phyloP scores from a whole-genome alignment of 1,139 yeast species.

The Zygoascus sp. region DNA sequence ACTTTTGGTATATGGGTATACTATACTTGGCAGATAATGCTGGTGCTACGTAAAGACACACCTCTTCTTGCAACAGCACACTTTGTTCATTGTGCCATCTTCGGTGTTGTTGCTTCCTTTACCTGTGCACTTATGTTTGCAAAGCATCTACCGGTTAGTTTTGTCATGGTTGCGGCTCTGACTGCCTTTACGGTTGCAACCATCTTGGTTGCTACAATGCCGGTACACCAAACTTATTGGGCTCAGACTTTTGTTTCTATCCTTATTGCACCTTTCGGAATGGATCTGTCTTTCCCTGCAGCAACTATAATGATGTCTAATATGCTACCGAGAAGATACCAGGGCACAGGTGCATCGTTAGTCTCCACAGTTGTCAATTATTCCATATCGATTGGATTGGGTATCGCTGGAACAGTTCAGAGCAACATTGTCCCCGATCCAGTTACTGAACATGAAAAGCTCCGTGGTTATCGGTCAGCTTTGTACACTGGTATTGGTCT shows the following conservation, averaged over 20 bases:
- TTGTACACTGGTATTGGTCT: slow-evolving; percentile 11
- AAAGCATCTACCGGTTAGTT: slow-evolving; percentile 38
- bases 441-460: neutral
- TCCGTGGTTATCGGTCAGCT: slow-evolving; percentile 7
- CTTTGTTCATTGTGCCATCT: slow-evolving; percentile 39
- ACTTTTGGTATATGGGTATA: slow-evolving; percentile 57
- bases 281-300: slow-evolving; percentile 66
- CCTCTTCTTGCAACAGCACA: slow-evolving; percentile 42
- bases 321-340: slow-evolving; percentile 50
- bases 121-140: slow-evolving; percentile 41
- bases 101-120: slow-evolving; percentile 47
- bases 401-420: slow-evolving; percentile 61
- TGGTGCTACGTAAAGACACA: slow-evolving; percentile 33
- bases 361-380: slow-evolving; percentile 60
- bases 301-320: slow-evolving; percentile 50
- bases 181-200: slow-evolving; percentile 42
- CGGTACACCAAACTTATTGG: slow-evolving; percentile 49
- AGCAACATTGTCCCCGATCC: slow-evolving; percentile 30
- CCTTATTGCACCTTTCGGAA: slow-evolving; percentile 51
- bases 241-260: slow-evolving; percentile 48
- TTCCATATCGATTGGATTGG: slow-evolving; percentile 59
- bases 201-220: slow-evolving; percentile 44
- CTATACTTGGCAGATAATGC: slow-evolving; percentile 41
- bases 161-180: slow-evolving; percentile 44
- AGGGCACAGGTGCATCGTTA: slow-evolving; percentile 63